Percentiles rank a stretch among this genome's conserved stretches.
phyloP scores from a whole-genome alignment of 2,329 filamentous ascomycete genomes.

The Ceratocystis destructans region DNA sequence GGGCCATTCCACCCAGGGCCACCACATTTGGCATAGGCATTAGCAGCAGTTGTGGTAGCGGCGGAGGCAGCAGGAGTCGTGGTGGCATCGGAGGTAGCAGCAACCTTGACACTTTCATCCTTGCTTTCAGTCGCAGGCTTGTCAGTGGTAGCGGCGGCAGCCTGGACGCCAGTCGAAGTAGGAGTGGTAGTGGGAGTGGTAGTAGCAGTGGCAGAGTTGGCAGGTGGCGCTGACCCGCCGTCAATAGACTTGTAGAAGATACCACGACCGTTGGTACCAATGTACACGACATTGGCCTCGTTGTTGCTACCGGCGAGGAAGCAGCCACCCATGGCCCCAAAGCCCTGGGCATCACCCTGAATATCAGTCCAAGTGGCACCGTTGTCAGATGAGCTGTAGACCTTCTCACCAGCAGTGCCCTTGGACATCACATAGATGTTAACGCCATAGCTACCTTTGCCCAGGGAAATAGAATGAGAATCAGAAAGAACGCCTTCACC shows the following conservation, averaged over 20 bases:
- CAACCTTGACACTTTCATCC: neutral
- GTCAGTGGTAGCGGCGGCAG: neutral
- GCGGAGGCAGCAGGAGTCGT: neutral
- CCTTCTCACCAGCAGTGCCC: conserved; percentile 31
- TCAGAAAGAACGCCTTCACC: conserved; percentile 26
- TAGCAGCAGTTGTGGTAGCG: neutral
- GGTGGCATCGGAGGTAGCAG: neutral
- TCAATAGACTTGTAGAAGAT: neutral
- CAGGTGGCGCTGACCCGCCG: neutral
- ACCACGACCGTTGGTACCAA: conserved; percentile 16
- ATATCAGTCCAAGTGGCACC: conserved; percentile 35
- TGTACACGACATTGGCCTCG: conserved; percentile 31
- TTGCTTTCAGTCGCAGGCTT: neutral
- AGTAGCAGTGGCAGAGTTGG: neutral
- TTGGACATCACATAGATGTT: conserved; percentile 13
- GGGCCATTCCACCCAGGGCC: conserved; percentile 32
- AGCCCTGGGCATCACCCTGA: conserved; percentile 32
- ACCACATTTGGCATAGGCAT: conserved; percentile 29
- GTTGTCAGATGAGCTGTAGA: conserved; percentile 34
- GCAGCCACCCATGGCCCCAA: conserved; percentile 31
- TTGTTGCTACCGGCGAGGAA: conserved; percentile 34
- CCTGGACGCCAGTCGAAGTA: neutral
- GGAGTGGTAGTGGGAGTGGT: neutral
- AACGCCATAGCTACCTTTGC: conserved; percentile 33
- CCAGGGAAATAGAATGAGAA: conserved; percentile 33